Evolutionary conservation across 176 grass and related monocot species (phyloP).

Genomic region (Triticum timopheevii): DNA sequence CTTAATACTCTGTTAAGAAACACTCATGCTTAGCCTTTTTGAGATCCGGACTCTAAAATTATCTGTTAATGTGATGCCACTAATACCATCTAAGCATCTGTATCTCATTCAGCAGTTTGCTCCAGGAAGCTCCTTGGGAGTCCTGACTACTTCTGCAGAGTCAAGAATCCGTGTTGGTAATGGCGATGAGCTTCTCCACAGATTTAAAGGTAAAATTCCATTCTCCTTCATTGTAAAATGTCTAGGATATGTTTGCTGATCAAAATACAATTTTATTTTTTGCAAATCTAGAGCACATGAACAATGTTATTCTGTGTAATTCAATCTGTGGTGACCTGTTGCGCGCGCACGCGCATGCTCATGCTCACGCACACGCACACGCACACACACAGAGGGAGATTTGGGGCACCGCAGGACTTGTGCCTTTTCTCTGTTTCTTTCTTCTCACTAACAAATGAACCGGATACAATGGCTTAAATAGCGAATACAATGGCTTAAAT

Average conservation of each 20-base stretch:
- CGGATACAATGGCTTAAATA: too few relatives aligned
- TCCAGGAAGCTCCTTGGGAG: conserved; percentile 79
- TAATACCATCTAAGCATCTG: conserved; percentile 6
- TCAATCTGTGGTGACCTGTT: neutral
- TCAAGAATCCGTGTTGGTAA: conserved; percentile 89
- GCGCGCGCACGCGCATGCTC: too few relatives aligned
- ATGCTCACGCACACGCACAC: too few relatives aligned
- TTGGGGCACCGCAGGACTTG: too few relatives aligned
- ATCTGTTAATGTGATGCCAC: conserved; percentile 6
- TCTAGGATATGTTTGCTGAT: neutral
- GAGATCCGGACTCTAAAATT: neutral
- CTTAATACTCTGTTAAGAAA: conserved; percentile 1
- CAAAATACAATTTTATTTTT: neutral
- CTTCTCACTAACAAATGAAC: too few relatives aligned
- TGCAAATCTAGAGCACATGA: neutral
- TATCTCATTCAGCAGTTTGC: conserved; percentile 59
- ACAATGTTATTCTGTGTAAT: neutral
- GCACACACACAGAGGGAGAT: too few relatives aligned
- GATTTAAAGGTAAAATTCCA: conserved; percentile 65
- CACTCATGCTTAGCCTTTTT: neutral
- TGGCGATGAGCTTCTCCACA: conserved; percentile 74
- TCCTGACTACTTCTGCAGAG: conserved; percentile 86
- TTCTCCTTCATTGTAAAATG: neutral
- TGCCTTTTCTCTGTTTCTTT: too few relatives aligned
- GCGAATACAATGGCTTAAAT: too few relatives aligned